These are phyloP conservation scores for Suhomyces sp. DNA, from an alignment of 805 yeast genomes.

Conservation along the genomic window DNA sequence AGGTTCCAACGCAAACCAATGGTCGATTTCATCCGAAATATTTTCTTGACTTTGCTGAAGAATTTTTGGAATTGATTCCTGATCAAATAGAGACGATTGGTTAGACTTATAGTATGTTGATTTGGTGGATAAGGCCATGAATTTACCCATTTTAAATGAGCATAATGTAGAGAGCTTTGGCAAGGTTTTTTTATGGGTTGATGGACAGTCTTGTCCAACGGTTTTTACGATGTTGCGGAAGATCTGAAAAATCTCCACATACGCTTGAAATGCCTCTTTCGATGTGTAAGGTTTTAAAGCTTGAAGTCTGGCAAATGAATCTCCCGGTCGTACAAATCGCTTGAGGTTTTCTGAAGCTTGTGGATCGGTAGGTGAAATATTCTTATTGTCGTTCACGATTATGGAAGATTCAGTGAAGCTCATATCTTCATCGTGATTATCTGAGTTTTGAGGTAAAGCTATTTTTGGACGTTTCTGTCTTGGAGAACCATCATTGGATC, in stretches of 20 bases:
- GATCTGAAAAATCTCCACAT: conserved; percentile 31
- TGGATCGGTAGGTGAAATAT: neutral
- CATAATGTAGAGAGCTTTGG: conserved; percentile 23
- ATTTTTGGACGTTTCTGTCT: too few relatives aligned
- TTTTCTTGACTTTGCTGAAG: conserved; percentile 21
- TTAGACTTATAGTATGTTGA: conserved; percentile 34
- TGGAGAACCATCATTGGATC: too few relatives aligned
- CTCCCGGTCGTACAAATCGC: conserved; percentile 15
- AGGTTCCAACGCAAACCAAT: conserved; percentile 38
- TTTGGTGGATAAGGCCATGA: conserved; percentile 33
- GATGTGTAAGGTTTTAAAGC: conserved; percentile 25
- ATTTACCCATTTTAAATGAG: conserved; percentile 30
- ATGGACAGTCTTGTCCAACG: conserved; percentile 2
- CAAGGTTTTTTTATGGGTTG: neutral
- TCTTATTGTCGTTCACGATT: too few relatives aligned
- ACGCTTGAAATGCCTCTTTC: conserved; percentile 26
- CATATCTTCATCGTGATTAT: too few relatives aligned
- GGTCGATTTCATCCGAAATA: conserved; percentile 35
- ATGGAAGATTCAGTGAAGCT: too few relatives aligned
- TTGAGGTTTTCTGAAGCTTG: too few relatives aligned
- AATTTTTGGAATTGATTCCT: conserved; percentile 24
- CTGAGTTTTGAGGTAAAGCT: too few relatives aligned
- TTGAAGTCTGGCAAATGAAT: conserved; percentile 23
- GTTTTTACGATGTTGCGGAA: conserved; percentile 27
- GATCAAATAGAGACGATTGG: conserved; percentile 25